Evolutionary conservation across 768 basidiomycete species (phyloP).

Genomic region (Gymnopilus junonius): DNA sequence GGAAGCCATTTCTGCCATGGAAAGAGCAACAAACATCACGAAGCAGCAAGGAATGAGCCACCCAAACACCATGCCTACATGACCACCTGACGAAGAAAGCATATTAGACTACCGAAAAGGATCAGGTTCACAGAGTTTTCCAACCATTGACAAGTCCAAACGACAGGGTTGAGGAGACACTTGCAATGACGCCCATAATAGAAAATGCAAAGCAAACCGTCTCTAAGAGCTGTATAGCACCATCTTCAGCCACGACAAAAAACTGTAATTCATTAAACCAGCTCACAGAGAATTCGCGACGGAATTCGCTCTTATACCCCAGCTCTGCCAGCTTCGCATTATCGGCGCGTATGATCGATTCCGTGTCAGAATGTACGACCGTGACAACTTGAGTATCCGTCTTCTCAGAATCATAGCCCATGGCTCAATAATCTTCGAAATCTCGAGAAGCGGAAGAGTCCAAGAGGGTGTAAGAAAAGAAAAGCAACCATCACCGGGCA

Average conservation of each 20-base stretch:
- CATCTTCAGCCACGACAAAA: not conserved
- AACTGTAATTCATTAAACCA: not conserved
- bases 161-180: constrained; percentile 66
- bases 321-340: constrained; percentile 63
- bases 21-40: constrained; percentile 67
- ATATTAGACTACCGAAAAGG: not conserved
- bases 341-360: constrained; percentile 40
- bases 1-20: constrained; percentile 75
- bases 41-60: constrained; percentile 77
- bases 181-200: constrained; percentile 75
- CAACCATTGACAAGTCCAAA: constrained; percentile 68
- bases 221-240: constrained; percentile 49
- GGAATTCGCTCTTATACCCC: constrained; percentile 76
- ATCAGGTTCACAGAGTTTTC: not conserved
- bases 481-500: not conserved
- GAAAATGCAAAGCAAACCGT: constrained; percentile 70
- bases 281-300: constrained; percentile 71
- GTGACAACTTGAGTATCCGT: constrained; percentile 13
- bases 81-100: constrained; percentile 54
- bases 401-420: constrained; percentile 23
- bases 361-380: constrained; percentile 14
- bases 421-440: not conserved
- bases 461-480: not conserved
- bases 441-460: constrained; percentile 2
- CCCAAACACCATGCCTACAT: constrained; percentile 79